Base-by-base conservation (phyloP, 2,329 filamentous ascomycete species). In the Elsinoe perseae region DNA sequence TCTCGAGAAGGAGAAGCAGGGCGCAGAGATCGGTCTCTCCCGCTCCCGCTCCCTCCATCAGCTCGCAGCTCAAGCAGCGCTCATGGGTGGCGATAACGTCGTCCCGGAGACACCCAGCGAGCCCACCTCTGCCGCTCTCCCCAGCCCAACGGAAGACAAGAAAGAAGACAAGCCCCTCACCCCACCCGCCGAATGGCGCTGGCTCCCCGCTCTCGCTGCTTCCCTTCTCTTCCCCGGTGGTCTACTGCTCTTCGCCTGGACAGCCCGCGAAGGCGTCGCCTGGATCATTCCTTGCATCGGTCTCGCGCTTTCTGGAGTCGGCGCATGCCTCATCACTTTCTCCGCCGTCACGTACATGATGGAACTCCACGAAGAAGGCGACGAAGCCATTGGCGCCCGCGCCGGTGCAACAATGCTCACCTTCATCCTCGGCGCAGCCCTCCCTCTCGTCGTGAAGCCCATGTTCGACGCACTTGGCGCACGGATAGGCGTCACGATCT, bases 211-310 rank as follows among this genome's bases (percentile, higher is more conserved):
- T 12, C 53, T 64, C 1, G 57, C 60, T 12, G 61, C 60, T 23
- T 60, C 62, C 5, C 2, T 60, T 16, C 52, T 64, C 12, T 48
- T 59, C 7, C 18, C 46, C 9, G 52, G 18, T 7, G 60, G 59
- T 5, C 59, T 64, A 6, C 61, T 63, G 46, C 53, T 64, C 28
- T 58, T 64, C 36, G 63, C 59, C 10, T 62, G 61, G 62, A 63
- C 48, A 14, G 30, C 28, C 16, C 40, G 53, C 21, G 27, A 56
- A 27, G n/a, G 23, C 16, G 23, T 56, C 18, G 20, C 16, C 8
- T 56, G 38, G 38, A 56, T 56, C 27, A 44, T 56, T 25, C 53
- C 53, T 4, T 44, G 38, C 53, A 46, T 56, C 18, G 53, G 53
- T 16, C 53, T 56, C 25, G 53, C 53, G 7, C 18, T 56, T 12